Evolutionary conservation across 257 asterid species (phyloP).

Genomic region (Ophiorrhiza pumila): DNA sequence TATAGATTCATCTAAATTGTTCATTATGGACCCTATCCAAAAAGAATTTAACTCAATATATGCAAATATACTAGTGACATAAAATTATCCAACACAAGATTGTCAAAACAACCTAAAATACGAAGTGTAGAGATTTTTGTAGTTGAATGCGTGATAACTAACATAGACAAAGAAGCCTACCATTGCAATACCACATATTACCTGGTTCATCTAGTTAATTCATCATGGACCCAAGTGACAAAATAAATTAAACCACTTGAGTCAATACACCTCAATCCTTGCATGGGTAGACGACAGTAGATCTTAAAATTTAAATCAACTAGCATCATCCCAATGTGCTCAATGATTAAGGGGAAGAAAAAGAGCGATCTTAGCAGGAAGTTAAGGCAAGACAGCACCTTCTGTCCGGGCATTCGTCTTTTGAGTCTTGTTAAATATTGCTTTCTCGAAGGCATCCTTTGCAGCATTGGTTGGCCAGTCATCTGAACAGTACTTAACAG

Average conservation of each 20-base stretch:
- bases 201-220: neutral
- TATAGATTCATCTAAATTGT: neutral
- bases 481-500: conserved; percentile 71
- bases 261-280: neutral
- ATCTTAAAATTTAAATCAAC: neutral
- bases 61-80: neutral
- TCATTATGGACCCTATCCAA: neutral
- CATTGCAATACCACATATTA: neutral
- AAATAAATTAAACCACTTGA: neutral
- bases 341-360: neutral
- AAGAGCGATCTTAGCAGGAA: neutral
- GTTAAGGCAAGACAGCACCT: conserved; percentile 34
- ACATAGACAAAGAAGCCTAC: neutral
- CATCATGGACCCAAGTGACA: neutral
- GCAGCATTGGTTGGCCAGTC: conserved; percentile 76
- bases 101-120: neutral
- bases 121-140: too few species aligned
- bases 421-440: conserved; percentile 65
- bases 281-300: neutral
- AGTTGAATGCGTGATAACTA: neutral
- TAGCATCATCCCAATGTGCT: neutral
- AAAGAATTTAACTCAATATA: neutral
- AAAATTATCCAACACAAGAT: too few species aligned
- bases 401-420: conserved; percentile 80
- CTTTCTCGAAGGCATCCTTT: conserved; percentile 68